These are phyloP conservation scores for Sindora glabra DNA, from an alignment of 306 rosid species.

Conservation along the genomic window DNA sequence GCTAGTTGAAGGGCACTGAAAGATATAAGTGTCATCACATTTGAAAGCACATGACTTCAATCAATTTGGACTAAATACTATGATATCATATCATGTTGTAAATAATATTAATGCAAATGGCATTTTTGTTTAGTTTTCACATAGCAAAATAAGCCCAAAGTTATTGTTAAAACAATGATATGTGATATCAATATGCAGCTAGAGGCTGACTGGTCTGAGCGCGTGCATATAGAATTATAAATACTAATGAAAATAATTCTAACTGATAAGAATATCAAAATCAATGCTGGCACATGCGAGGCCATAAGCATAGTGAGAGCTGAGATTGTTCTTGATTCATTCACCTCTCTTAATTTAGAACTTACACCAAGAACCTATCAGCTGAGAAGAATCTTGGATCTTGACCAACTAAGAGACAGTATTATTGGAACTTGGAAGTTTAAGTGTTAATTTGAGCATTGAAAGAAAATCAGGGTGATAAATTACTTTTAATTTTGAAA, in stretches of 20 bases:
- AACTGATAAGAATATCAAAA: no score
- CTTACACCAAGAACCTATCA: no score
- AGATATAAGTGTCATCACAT: slow-evolving; percentile 19
- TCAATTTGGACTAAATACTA: background rate
- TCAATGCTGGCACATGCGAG: no score
- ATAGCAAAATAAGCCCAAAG: background rate
- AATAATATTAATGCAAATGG: background rate
- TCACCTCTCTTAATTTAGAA: no score
- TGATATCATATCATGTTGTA: background rate
- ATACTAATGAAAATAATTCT: no score
- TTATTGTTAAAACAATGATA: background rate
- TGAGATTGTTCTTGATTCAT: no score
- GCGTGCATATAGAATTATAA: background rate
- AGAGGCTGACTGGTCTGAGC: background rate
- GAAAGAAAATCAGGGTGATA: no score
- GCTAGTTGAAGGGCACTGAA: slow-evolving; percentile 44
- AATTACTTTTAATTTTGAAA: no score
- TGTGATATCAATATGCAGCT: background rate
- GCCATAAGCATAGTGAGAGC: background rate
- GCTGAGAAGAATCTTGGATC: no score
- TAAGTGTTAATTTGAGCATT: no score
- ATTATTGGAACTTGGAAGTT: no score
- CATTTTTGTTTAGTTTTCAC: background rate
- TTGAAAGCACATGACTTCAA: background rate
- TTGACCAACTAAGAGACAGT: no score